phyloP scores from a whole-genome alignment of 2,329 filamentous ascomycete species.

The Amylocarpus encephaloides region DNA sequence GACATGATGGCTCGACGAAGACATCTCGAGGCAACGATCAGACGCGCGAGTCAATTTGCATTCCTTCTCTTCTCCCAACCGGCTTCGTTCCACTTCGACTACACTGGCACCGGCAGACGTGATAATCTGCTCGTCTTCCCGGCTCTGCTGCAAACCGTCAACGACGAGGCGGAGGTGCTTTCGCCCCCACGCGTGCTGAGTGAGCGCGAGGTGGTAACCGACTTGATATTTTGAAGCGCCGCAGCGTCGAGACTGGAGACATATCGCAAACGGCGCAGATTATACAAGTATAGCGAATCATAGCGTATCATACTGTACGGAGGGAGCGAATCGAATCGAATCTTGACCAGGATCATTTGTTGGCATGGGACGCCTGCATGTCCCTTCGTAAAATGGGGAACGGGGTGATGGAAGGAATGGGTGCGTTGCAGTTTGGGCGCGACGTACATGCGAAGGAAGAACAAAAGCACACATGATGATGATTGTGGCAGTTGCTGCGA shows the following conservation, averaged over 20 bases:
- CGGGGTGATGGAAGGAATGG: too few relatives aligned
- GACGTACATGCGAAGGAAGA: neutral
- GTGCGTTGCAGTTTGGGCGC: too few relatives aligned
- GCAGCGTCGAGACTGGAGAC: too few relatives aligned
- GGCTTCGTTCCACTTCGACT: conserved; percentile 7
- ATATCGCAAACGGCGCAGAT: neutral
- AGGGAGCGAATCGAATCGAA: neutral
- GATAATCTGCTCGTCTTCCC: conserved; percentile 14
- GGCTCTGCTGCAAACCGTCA: conserved; percentile 10
- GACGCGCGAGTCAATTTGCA: conserved; percentile 14
- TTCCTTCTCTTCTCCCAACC: conserved; percentile 18
- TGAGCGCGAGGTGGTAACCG: conserved; percentile 7
- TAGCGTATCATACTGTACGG: too few relatives aligned
- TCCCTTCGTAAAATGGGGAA: too few relatives aligned
- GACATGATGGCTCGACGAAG: conserved; percentile 3
- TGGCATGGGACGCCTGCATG: neutral
- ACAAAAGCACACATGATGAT: too few relatives aligned
- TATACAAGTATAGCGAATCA: neutral
- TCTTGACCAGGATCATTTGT: neutral
- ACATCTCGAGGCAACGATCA: conserved; percentile 14
- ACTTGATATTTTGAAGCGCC: neutral
- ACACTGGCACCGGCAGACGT: neutral
- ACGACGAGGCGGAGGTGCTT: conserved; percentile 9
- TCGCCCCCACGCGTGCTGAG: conserved; percentile 12
- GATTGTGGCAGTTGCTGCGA: too few relatives aligned